Conservation (phyloP, 768 basidiomycete genomes). For the Trametes meyenii region DNA sequence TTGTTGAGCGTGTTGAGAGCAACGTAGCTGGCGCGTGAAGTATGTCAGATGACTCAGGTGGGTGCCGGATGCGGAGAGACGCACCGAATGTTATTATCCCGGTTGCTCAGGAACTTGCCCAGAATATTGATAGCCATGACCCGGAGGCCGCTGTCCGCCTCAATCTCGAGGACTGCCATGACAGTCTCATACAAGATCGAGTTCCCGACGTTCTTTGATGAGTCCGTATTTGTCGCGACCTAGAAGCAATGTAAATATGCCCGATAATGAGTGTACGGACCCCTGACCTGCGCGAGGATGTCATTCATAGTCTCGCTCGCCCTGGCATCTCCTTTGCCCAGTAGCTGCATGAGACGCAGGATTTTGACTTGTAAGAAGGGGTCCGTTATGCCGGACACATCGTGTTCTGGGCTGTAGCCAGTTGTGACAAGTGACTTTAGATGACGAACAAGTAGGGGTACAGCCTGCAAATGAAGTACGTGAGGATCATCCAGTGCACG, state of each 20-base stretch:
- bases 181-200: conserved; percentile 98
- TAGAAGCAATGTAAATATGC: conserved; percentile 33
- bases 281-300: conserved; percentile 84
- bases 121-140: conserved; percentile 99
- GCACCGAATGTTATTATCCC: conserved; percentile 98
- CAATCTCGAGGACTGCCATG: conserved; percentile 93
- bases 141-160: conserved; percentile 92
- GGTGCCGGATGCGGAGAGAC: conserved; percentile 22
- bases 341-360: conserved; percentile 82
- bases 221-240: conserved; percentile 99
- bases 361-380: conserved; percentile 95
- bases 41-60: conserved; percentile 5
- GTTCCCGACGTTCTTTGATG: conserved; percentile 97
- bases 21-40: conserved; percentile 71
- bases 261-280: not conserved
- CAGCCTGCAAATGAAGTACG: conserved; percentile 60
- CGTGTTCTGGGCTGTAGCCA: conserved; percentile 97
- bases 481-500: conserved; percentile 1
- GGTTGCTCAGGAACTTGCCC: conserved; percentile 96
- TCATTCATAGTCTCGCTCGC: conserved; percentile 99
- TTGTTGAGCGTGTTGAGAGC: conserved; percentile 98
- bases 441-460: conserved; percentile 91
- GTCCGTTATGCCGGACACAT: conserved; percentile 98
- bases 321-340: conserved; percentile 81
- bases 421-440: conserved; percentile 94